A percentile compares a stretch with the other conserved stretches of the same genome.
phyloP scores from a whole-genome alignment of 2,329 filamentous ascomycete species.

The Trichoderma sp. region DNA sequence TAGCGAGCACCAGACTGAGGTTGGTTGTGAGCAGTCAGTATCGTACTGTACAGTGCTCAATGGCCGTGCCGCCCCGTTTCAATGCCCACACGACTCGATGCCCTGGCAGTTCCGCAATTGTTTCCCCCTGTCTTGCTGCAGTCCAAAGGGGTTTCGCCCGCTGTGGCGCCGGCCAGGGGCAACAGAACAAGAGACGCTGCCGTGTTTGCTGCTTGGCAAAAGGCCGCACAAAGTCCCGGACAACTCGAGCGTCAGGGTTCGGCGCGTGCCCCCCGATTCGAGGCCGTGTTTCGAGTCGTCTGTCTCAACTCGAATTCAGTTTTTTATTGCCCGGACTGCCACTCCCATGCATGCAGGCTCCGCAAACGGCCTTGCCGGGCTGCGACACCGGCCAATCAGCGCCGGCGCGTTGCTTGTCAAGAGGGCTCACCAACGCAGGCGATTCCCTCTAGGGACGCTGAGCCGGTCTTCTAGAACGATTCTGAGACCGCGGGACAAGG shows the following conservation, averaged over 20 bases:
- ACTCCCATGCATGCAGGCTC: neutral
- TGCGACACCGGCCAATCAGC: neutral
- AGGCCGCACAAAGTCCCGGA: neutral
- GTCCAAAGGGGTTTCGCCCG: constrained; percentile 15
- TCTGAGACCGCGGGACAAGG: constrained; percentile 31
- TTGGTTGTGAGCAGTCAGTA: neutral
- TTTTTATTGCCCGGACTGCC: neutral
- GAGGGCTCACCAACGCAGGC: constrained; percentile 2
- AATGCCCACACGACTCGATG: neutral
- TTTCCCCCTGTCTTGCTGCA: constrained; percentile 16
- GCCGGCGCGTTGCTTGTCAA: neutral
- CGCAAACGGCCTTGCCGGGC: constrained; percentile 4
- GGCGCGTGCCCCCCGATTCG: neutral
- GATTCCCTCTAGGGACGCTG: constrained; percentile 6
- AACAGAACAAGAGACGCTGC: neutral
- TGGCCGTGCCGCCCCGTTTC: neutral
- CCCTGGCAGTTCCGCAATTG: neutral
- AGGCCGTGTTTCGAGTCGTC: neutral
- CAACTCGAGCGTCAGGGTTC: neutral
- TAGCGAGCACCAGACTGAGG: neutral
- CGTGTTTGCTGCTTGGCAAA: neutral
- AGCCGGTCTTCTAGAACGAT: constrained; percentile 32
- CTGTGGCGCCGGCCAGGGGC: constrained; percentile 18
- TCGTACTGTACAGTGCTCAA: neutral
- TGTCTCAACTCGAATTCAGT: neutral